Evolutionary conservation across 352 stramenopile species (phyloP), one percentile per base, ranked within the genome.

Genomic region (Globisporangium middletonii): DNA sequence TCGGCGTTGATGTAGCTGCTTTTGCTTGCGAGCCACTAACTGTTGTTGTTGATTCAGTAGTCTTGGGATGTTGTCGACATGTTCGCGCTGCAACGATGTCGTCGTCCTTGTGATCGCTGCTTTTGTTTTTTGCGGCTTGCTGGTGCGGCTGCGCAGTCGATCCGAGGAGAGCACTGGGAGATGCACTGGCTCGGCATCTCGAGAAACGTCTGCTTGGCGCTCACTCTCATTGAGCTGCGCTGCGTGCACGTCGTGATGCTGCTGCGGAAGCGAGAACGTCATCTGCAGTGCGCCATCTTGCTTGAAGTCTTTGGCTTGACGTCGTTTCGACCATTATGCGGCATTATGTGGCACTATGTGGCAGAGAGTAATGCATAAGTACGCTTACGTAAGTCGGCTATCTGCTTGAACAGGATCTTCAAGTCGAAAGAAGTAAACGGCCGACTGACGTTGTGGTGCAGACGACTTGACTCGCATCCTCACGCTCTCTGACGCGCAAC

Each of bases 251-350:
- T 13, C 18, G 43, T 23, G 8, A n/a, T n/a, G 43, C 18, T 23
- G 43, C 43, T 48, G 18, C 19, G 43, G 43, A 3, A 48, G 43
- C 43, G 43, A 48, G 43, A 48, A 48, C 43, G 43, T 48, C 43
- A 48, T 48, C 33, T 38, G 4, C 11, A 9, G 33, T 15, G 43
- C 43, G 8, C 13, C 41, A 19, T 19, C 13, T n/a, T 46, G 41
- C 41, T 18, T 18, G 2, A 9, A 13, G 12, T 1, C n/a, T 5
- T 19, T 18, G 18, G 2, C 15, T 6, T 1, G n/a, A 44, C 13
- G 41, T n/a, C 41, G 13, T 45, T 45, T 45, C 41, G 41, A 5
- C 38, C 9, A 12, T 41, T 23, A 23, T 23, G 23, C 23, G 23
- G 30, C 30, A 35, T 35, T 35, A 8, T 8, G 30, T 8, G 7